Evolutionary conservation across 2,329 filamentous ascomycete species (phyloP).

Genomic region (Cladosporium sp.): DNA sequence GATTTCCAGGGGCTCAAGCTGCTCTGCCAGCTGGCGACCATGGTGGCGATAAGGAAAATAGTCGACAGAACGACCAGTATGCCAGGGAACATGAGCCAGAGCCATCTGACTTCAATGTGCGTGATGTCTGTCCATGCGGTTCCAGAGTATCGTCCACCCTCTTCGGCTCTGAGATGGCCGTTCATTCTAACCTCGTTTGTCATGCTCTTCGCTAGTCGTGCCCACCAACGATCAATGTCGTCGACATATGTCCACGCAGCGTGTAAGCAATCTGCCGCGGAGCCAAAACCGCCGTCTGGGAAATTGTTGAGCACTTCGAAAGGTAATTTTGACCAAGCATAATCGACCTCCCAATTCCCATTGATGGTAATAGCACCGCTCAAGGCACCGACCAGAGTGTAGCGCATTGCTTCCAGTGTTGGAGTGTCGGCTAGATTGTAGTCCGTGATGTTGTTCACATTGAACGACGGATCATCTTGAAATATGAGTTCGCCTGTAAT

Average conservation of each 20-base stretch:
- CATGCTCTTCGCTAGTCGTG: constrained; percentile 6
- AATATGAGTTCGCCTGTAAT: neutral
- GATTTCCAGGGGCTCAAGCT: constrained; percentile 5
- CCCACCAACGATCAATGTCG: constrained; percentile 8
- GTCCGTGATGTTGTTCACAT: neutral
- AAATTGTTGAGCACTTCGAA: neutral
- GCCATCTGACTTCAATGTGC: constrained; percentile 6
- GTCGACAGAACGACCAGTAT: neutral
- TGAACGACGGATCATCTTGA: constrained; percentile 1
- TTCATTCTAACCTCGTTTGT: constrained; percentile 11
- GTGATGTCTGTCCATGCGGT: constrained; percentile 1
- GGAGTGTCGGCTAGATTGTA: neutral
- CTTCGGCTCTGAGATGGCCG: neutral
- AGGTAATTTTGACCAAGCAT: neutral
- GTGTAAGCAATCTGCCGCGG: constrained; percentile 1
- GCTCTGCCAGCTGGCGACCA: constrained; percentile 4
- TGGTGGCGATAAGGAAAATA: constrained; percentile 2
- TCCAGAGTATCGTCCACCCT: neutral
- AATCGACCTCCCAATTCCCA: neutral
- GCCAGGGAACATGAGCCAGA: constrained; percentile 4
- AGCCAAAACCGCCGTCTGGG: neutral
- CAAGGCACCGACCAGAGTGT: neutral
- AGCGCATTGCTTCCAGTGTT: neutral
- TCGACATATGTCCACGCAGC: constrained; percentile 4
- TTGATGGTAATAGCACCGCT: constrained; percentile 1